Percentiles rank a stretch among this genome's conserved stretches.
Conservation (phyloP, 1,284 basidiomycete species). For the Ustilago hordei region DNA sequence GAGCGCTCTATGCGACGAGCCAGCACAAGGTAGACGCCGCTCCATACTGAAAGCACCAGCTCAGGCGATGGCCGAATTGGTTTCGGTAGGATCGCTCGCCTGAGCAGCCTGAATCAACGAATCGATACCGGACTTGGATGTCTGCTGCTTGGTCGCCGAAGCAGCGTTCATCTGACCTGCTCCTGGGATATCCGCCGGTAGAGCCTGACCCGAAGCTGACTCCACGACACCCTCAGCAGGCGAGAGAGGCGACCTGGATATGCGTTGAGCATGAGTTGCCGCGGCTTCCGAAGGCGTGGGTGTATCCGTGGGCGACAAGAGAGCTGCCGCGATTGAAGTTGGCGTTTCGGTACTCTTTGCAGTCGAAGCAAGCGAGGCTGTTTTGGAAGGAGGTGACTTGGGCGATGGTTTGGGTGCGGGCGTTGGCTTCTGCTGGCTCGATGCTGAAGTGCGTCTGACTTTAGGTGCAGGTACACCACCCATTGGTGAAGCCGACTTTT, state of each 20-base stretch:
- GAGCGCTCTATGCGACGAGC: neutral
- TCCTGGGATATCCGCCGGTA: slow-evolving; percentile 34
- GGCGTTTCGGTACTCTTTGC: slow-evolving; percentile 20
- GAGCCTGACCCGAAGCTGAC: slow-evolving; percentile 30
- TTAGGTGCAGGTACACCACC: slow-evolving; percentile 29
- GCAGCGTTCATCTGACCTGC: slow-evolving; percentile 45
- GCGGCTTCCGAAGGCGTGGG: slow-evolving; percentile 45
- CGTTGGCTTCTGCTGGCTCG: slow-evolving; percentile 20
- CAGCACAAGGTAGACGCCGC: neutral
- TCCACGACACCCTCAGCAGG: slow-evolving; percentile 27
- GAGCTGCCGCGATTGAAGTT: slow-evolving; percentile 36
- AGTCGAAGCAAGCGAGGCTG: slow-evolving; percentile 14
- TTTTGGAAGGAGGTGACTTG: neutral
- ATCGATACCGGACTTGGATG: slow-evolving; percentile 35
- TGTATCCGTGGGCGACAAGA: slow-evolving; percentile 39
- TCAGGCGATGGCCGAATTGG: slow-evolving; percentile 40
- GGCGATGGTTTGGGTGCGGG: slow-evolving; percentile 4
- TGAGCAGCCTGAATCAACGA: slow-evolving; percentile 40
- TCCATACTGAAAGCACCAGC: neutral
- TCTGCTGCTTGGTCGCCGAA: slow-evolving; percentile 48
- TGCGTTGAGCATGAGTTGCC: slow-evolving; percentile 18
- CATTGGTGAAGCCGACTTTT: slow-evolving; percentile 12
- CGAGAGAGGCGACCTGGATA: slow-evolving; percentile 31
- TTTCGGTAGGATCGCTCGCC: slow-evolving; percentile 32
- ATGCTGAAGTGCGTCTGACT: slow-evolving; percentile 30